Base-by-base conservation (phyloP, 768 basidiomycete species). In the Leccinellum rugosiceps region DNA sequence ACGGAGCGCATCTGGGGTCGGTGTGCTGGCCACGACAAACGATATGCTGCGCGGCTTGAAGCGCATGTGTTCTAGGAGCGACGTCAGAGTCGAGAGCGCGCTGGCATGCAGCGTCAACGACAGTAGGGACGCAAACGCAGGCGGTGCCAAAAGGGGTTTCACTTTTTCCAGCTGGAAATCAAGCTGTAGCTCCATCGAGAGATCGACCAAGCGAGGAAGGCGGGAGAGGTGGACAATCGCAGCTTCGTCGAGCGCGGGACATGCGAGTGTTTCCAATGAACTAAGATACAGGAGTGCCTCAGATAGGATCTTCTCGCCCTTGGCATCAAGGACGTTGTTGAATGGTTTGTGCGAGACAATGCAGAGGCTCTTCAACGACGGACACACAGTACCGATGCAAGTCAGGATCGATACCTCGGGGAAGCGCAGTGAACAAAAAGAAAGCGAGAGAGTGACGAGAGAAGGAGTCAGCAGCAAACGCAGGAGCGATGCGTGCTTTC, bases 161-260 rank as follows among this genome's bases (percentile, higher is more conserved):
- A 70, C 51, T 35, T 55, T 60, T 21, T 65, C 59, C 17, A 61
- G 19, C 25, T 59, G 55, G 15, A 64, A 55, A 56, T 61, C 57
- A 11, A 47, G 9, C 25, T 50, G 59, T 19, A 69, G 60, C 25
- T 54, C 56, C 13, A 68, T 21, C 2, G 59, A 53, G 41, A 68
- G 66, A 2, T 61, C 15, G 48, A 2, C 3, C 49, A 68, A 61
- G 23, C 21, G 21, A 3, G 61, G 62, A 14, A 71, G 60, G 11
- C 23, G 67, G 14, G 71, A 62, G 28, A 71, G 60, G 53, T 63
- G 71, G 26, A 54, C 9, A 51, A 71, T 60, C 30, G 62, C 66
- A 1, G 49, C 47, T 34, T 61, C 68, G 32, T 68, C 54, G 21
- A 71, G 57, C 7, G 58, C 59, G 13, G 59, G 56, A 35, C 67